Evolutionary conservation across 306 rosid genomes (phyloP).

Genomic region (Trifolium pratense): DNA sequence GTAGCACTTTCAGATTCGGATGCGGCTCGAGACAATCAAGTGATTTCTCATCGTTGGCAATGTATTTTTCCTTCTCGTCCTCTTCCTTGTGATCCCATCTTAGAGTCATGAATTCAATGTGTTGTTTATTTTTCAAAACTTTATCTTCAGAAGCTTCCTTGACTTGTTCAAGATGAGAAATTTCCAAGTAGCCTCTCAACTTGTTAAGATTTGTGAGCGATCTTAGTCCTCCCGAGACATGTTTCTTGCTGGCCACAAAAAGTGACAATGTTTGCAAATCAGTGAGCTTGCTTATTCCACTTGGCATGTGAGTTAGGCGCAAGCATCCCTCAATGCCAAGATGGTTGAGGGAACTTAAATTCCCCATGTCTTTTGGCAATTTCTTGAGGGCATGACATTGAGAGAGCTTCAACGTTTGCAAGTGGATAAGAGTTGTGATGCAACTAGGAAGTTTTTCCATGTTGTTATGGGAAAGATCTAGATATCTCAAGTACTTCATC

Average conservation of each 20-base stretch:
- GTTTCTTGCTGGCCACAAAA: constrained; percentile 1
- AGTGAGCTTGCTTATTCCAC: not conserved
- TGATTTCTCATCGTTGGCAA: not conserved
- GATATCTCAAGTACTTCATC: not conserved
- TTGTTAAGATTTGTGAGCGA: not conserved
- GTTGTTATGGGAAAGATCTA: constrained; percentile 25
- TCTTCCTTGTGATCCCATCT: constrained; percentile 1
- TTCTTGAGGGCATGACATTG: not conserved
- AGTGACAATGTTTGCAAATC: constrained; percentile 14
- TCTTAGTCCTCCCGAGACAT: not conserved
- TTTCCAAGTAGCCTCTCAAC: constrained; percentile 16
- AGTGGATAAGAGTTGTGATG: not conserved
- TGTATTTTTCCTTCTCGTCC: not conserved
- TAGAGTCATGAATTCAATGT: not conserved
- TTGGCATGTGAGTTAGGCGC: constrained; percentile 5
- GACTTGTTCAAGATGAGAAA: not conserved
- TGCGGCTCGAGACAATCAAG: not conserved
- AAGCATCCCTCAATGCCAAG: constrained; percentile 11
- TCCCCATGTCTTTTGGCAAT: constrained; percentile 9
- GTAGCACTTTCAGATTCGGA: not conserved
- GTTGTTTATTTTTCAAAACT: not conserved
- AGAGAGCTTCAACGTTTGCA: constrained; percentile 27
- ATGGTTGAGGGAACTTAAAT: constrained; percentile 9
- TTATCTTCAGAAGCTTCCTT: not conserved
- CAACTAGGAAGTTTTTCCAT: constrained; percentile 22